These are phyloP conservation scores for Aspergillus calidoustus DNA, from an alignment of 2,329 filamentous ascomycete genomes.

Conservation along the genomic window DNA sequence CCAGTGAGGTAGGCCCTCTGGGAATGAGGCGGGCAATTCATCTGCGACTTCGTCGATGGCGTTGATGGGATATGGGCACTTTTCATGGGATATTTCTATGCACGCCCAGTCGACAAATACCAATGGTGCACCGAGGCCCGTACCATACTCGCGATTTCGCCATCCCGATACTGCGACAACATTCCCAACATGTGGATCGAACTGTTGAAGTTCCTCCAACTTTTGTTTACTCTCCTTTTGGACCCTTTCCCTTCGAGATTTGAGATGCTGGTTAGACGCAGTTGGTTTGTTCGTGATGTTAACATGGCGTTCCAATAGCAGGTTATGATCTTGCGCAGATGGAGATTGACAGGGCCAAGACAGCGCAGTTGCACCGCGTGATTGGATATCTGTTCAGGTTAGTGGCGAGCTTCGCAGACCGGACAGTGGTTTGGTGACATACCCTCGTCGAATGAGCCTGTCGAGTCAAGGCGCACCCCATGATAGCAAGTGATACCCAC, in stretches of 20 bases:
- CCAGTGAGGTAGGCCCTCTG: not conserved
- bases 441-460: not conserved
- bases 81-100: not conserved
- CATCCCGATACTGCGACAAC: not conserved
- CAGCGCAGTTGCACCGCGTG: not conserved
- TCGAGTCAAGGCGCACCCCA: not conserved
- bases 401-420: not conserved
- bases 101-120: slow-evolving; percentile 3
- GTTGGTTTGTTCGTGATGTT: not conserved
- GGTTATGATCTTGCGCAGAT: not conserved
- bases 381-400: not conserved
- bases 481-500: not conserved
- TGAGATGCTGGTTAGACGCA: not conserved
- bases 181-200: not conserved
- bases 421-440: not conserved
- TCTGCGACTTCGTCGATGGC: not conserved
- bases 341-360: slow-evolving; percentile 4
- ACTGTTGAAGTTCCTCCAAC: not conserved
- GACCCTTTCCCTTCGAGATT: not conserved
- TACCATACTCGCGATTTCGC: not conserved
- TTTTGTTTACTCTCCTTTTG: not conserved
- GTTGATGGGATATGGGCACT: not conserved
- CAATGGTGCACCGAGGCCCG: not conserved
- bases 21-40: not conserved
- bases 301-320: not conserved